These are phyloP conservation scores for Pharnaceum exiguum DNA, from an alignment of 148 eudicot species.

Conservation along the genomic window DNA sequence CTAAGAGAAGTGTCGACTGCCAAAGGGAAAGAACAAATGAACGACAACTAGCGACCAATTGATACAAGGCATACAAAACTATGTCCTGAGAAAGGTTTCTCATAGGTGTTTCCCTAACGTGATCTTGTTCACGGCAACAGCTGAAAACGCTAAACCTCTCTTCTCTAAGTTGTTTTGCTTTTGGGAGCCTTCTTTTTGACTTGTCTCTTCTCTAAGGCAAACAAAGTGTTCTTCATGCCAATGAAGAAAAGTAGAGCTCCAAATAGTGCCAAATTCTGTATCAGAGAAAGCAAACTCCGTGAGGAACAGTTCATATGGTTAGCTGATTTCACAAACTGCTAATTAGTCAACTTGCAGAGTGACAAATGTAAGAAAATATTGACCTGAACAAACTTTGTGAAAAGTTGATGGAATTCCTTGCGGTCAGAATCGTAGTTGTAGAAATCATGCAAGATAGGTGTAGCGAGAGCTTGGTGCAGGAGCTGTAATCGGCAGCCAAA, in stretches of 20 bases:
- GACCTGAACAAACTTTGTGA: constrained; percentile 81
- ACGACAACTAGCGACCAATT: not conserved
- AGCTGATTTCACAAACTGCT: too few relatives aligned
- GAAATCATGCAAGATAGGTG: constrained; percentile 85
- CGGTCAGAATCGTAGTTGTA: constrained; percentile 81
- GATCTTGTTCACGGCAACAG: constrained; percentile 9
- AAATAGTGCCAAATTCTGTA: constrained; percentile 69
- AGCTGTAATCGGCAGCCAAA: constrained; percentile 29
- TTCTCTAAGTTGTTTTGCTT: constrained; percentile 38
- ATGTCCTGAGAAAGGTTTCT: not conserved
- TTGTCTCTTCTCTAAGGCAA: constrained; percentile 58
- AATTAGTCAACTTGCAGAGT: too few relatives aligned
- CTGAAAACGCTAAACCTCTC: not conserved
- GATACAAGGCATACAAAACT: constrained; percentile 14
- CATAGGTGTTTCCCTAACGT: constrained; percentile 8
- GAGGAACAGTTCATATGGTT: constrained; percentile 3
- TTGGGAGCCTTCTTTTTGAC: constrained; percentile 64
- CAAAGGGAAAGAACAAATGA: not conserved
- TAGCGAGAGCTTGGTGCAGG: constrained; percentile 64
- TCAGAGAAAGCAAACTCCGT: not conserved
- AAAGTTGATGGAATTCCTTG: constrained; percentile 59
- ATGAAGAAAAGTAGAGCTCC: constrained; percentile 82
- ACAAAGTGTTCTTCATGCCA: constrained; percentile 80
- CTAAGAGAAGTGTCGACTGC: not conserved
- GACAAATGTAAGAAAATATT: not conserved